Evolutionary conservation across 345 rosid genomes (phyloP), one percentile per base, ranked within the genome.

Genomic region (Mallotus nudiflorus): DNA sequence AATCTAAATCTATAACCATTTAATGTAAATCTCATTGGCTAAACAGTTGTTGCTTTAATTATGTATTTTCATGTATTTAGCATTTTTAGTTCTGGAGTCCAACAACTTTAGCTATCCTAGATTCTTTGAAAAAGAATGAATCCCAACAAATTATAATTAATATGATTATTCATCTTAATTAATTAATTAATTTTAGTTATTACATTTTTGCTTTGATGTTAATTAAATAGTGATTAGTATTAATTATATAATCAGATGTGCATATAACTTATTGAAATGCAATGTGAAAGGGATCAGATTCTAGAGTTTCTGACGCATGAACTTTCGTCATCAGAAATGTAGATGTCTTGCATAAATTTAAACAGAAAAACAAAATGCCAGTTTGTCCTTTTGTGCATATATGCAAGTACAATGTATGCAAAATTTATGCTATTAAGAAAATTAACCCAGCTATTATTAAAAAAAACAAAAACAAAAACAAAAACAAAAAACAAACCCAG

Each of bases 281-380:
- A 63, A 66, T 71, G 53, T 53, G 75, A 31, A 71, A 39, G 53
- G 75, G 44, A 71, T 63, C 75, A 19, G 25, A 27, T 49, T 3
- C 33, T 22, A 19, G 53, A 19, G 13, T 71, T 44, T 14, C 48
- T 62, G 33, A 71, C 53, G 31, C 39, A 19, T 50, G 28, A 6
- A 1, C 25, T 42, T 6, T 58, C 24, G 24, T 58, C 42, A 31
- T 6, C 6, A 2, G 37, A 33, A 33, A 33, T 33, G 6, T 6
- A 2, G 6, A 2, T 33, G 37, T 3, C 37, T 33, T 33, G 4
- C 6, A n/a, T n/a, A n/a, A n/a, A n/a, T n/a, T n/a, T n/a, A n/a
- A n/a, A n/a, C n/a, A n/a, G n/a, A n/a, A n/a, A n/a, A n/a, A n/a
- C n/a, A n/a, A n/a, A n/a, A n/a, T n/a, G n/a, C n/a, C n/a, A n/a